Percentiles rank a stretch among this genome's conserved stretches.
Conservation (phyloP, 805 yeast species). For the Nakazawaea peltata region DNA sequence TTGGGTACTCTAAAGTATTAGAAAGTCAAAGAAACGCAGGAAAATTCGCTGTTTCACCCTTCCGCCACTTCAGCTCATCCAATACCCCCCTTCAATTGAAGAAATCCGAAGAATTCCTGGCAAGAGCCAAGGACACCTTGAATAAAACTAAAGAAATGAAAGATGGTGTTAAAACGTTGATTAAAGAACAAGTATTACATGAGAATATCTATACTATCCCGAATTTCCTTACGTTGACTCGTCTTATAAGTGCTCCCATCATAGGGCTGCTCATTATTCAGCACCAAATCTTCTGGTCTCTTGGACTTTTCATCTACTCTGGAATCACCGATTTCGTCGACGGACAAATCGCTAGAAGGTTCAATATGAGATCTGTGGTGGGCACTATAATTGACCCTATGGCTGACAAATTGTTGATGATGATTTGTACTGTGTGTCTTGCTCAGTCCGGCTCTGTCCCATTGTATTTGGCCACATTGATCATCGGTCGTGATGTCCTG, state of each 20-base stretch:
- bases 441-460: slow-evolving; percentile 70
- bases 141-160: slow-evolving; percentile 15
- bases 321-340: slow-evolving; percentile 88
- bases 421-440: slow-evolving; percentile 72
- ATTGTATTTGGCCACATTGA: slow-evolving; percentile 51
- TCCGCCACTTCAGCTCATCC: too few relatives aligned
- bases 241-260: slow-evolving; percentile 77
- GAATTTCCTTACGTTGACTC: slow-evolving; percentile 70
- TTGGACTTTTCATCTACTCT: slow-evolving; percentile 72
- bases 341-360: slow-evolving; percentile 83
- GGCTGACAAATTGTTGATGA: slow-evolving; percentile 90
- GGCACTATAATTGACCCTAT: slow-evolving; percentile 93
- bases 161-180: slow-evolving; percentile 22
- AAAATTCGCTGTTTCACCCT: too few relatives aligned
- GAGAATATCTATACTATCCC: slow-evolving; percentile 80
- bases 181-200: slow-evolving; percentile 26
- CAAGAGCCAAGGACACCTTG: slow-evolving; percentile 11
- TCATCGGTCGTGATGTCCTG: slow-evolving; percentile 77
- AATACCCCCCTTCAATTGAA: too few relatives aligned
- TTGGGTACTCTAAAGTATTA: too few relatives aligned
- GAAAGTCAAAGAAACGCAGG: too few relatives aligned
- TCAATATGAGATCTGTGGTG: slow-evolving; percentile 65
- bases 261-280: slow-evolving; percentile 73
- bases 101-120: too few relatives aligned
- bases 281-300: slow-evolving; percentile 55